Base-by-base conservation (phyloP, 2,329 filamentous ascomycete genomes). In the Passalora sequoiae region DNA sequence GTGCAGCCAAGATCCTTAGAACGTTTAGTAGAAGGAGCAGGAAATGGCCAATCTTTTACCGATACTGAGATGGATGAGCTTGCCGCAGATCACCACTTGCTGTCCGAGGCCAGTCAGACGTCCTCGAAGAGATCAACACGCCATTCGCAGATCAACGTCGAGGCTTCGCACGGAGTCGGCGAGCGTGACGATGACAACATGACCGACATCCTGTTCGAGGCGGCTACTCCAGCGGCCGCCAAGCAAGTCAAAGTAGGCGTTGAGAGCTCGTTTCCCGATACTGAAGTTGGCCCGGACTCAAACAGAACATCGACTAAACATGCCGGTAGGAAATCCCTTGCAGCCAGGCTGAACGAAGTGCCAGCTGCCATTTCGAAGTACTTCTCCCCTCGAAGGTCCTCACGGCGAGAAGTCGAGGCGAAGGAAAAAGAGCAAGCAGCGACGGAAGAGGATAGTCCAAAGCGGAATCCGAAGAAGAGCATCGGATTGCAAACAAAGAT, bases 401-500 rank as follows among this genome's bases (percentile, higher is more conserved):
- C 48, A 12, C 44, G 47, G 1, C 28, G 30, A 10, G 38, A 45
- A 27, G 30, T 35, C 6, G 46, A 49, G 29, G 33, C 19, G 15
- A 42, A 51, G 20, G 35, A 46, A 36, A n/a, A 30, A 6, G 21
- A 15, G 4, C 32, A 43, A 10, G n/a, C 28, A 15, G 29, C 3
- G 8, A 6, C 19, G 15, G 17, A 21, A 12, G 32, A 40, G 20
- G 40, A 37, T 7, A 19, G 25, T 10, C 7, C n/a, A n/a, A 30
- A 13, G 4, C 22, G 20, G 24, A n/a, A 29, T 24, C 40, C n/a
- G 4, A 16, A 25, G 8, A 43, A 29, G 20, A 39, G 35, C 22
- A 27, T 12, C n/a, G 70, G 69, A 32, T 55, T 68, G 27, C 59
- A 58, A 1, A 72, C 71, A 0, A 51, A 62, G 0, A 50, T 67